These are phyloP conservation scores for Suhomyces canberraensis DNA, from an alignment of 805 yeast species.

Conservation along the genomic window DNA sequence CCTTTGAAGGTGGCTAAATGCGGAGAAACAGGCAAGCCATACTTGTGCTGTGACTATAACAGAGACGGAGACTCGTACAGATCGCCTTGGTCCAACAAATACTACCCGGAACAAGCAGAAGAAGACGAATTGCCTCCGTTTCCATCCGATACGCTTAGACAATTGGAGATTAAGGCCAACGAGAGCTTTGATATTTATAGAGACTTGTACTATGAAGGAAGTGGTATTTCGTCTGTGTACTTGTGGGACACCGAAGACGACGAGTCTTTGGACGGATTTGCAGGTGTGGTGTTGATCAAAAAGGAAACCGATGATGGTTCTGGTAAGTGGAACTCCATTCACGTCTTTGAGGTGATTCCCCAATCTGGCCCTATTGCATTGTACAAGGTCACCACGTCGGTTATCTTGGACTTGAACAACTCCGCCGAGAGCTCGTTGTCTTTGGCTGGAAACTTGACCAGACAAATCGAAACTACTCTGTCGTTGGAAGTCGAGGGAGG, in stretches of 20 bases:
- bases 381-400: conserved; percentile 83
- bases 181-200: conserved; percentile 90
- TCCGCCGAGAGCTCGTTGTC: conserved; percentile 27
- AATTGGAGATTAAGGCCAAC: conserved; percentile 77
- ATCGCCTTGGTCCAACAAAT: conserved; percentile 86
- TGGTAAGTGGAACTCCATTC: conserved; percentile 90
- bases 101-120: conserved; percentile 42
- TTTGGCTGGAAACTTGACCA: conserved; percentile 79
- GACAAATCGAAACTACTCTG: conserved; percentile 67
- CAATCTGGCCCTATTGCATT: conserved; percentile 34
- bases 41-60: conserved; percentile 87
- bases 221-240: conserved; percentile 81
- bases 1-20: conserved; percentile 63
- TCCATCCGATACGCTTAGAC: conserved; percentile 66
- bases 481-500: conserved; percentile 34
- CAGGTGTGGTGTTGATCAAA: conserved; percentile 87
- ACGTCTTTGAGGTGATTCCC: conserved; percentile 74
- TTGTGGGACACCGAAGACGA: conserved; percentile 81
- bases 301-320: conserved; percentile 51
- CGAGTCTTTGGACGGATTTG: conserved; percentile 55
- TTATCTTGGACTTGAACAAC: conserved; percentile 65
- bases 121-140: conserved; percentile 60
- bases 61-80: conserved; percentile 91
- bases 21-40: conserved; percentile 56
- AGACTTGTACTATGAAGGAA: conserved; percentile 90